Percentiles rank a stretch among this genome's conserved stretches.
Evolutionary conservation across 805 yeast genomes (phyloP).

Genomic region (Kodamaea neixiangensis): DNA sequence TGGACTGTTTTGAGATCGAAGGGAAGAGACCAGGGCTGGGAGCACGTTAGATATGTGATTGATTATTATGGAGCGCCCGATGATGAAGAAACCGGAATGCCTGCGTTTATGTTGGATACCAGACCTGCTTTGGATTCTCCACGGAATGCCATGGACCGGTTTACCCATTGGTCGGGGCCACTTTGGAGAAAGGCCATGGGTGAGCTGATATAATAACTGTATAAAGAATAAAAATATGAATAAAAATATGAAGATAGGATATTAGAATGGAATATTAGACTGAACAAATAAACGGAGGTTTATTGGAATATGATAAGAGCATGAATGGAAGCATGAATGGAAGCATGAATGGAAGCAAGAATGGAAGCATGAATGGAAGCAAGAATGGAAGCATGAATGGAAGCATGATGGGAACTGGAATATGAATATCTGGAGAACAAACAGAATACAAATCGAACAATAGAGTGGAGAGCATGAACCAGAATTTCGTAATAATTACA

Average conservation of each 20-base stretch:
- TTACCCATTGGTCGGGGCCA: constrained; percentile 66
- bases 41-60: constrained; percentile 83
- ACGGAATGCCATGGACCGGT: constrained; percentile 65
- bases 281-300: too few relatives aligned
- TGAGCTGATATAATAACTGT: constrained; percentile 17
- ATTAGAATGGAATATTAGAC: too few relatives aligned
- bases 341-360: too few relatives aligned
- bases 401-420: too few relatives aligned
- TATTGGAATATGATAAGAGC: too few relatives aligned
- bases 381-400: too few relatives aligned
- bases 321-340: too few relatives aligned
- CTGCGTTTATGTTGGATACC: constrained; percentile 89
- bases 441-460: too few relatives aligned
- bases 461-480: too few relatives aligned
- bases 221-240: neutral
- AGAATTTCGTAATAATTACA: too few relatives aligned
- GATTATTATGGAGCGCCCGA: constrained; percentile 98
- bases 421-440: too few relatives aligned
- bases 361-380: too few relatives aligned
- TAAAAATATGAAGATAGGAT: neutral
- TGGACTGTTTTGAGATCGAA: constrained; percentile 87
- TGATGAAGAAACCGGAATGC: constrained; percentile 81
- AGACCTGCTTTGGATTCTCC: constrained; percentile 88
- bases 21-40: constrained; percentile 52
- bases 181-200: constrained; percentile 74